Evolutionary conservation across 768 basidiomycete species (phyloP).

Genomic region (Boletus pseudo-olivaceus): DNA sequence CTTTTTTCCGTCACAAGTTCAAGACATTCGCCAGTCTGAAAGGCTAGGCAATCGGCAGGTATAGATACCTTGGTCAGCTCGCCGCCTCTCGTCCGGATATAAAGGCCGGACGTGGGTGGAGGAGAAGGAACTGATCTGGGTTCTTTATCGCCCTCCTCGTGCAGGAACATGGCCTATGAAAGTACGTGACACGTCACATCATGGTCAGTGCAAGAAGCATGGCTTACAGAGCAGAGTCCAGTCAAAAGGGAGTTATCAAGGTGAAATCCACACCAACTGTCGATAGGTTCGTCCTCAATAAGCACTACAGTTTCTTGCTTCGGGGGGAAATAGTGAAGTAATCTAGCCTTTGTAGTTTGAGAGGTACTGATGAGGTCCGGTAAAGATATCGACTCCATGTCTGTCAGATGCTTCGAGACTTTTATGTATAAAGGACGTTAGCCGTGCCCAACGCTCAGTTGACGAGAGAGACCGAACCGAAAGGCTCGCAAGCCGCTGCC

Average conservation of each 20-base stretch:
- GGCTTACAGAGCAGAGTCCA: slow-evolving; percentile 80
- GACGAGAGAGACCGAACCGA: slow-evolving; percentile 50
- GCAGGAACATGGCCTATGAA: slow-evolving; percentile 78
- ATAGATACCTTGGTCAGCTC: slow-evolving; percentile 81
- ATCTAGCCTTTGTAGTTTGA: slow-evolving; percentile 84
- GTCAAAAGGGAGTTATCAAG: slow-evolving; percentile 89
- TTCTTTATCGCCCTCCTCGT: slow-evolving; percentile 38
- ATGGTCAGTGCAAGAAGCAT: not conserved
- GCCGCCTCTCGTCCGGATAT: slow-evolving; percentile 84
- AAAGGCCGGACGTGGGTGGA: slow-evolving; percentile 77
- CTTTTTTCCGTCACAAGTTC: slow-evolving; percentile 80
- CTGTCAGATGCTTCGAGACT: slow-evolving; percentile 66
- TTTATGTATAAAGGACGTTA: not conserved
- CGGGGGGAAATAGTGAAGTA: slow-evolving; percentile 95
- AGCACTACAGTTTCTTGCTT: slow-evolving; percentile 36
- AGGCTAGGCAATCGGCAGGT: slow-evolving; percentile 81
- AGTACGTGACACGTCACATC: slow-evolving; percentile 1
- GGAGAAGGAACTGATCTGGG: slow-evolving; percentile 60
- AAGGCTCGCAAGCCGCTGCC: slow-evolving; percentile 86
- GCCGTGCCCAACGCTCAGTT: not conserved
- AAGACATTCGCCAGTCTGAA: slow-evolving; percentile 96
- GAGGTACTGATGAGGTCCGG: slow-evolving; percentile 69
- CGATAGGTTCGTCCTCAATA: slow-evolving; percentile 60
- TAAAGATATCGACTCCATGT: slow-evolving; percentile 57
- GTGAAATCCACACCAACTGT: slow-evolving; percentile 95